A percentile compares a stretch with the other conserved stretches of the same genome.
These are phyloP conservation scores for Ananas comosus DNA, from an alignment of 176 grass and related monocot species.

Conservation along the genomic window DNA sequence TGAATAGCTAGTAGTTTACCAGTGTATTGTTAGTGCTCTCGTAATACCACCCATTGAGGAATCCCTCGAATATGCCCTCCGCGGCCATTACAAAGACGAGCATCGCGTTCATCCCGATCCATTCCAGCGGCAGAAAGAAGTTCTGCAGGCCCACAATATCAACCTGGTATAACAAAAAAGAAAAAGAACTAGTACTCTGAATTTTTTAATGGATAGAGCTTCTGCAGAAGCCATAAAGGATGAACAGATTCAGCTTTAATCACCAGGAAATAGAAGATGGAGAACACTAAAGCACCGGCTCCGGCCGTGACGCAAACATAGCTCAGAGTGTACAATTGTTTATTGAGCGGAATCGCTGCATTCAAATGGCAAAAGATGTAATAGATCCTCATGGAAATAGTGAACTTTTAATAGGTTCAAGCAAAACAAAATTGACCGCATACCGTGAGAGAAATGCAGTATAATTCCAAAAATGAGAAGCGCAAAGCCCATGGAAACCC, in stretches of 20 bases:
- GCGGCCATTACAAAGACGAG: conserved; percentile 95
- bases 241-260: too few relatives aligned
- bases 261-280: conserved; percentile 67
- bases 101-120: conserved; percentile 97
- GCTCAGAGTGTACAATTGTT: conserved; percentile 78
- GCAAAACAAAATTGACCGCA: neutral
- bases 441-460: conserved; percentile 89
- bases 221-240: too few relatives aligned
- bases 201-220: too few relatives aligned
- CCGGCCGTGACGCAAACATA: conserved; percentile 82
- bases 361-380: neutral
- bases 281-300: conserved; percentile 63
- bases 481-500: conserved; percentile 44
- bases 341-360: conserved; percentile 80
- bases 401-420: neutral
- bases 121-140: conserved; percentile 44
- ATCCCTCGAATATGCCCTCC: conserved; percentile 85
- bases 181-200: neutral
- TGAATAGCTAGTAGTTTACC: conserved; percentile 24
- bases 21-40: conserved; percentile 77
- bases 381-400: neutral
- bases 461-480: conserved; percentile 66
- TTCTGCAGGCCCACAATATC: conserved; percentile 42
- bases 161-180: conserved; percentile 24
- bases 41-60: conserved; percentile 95